Base-by-base conservation (phyloP, 257 asterid species). In the Plantago major region DNA sequence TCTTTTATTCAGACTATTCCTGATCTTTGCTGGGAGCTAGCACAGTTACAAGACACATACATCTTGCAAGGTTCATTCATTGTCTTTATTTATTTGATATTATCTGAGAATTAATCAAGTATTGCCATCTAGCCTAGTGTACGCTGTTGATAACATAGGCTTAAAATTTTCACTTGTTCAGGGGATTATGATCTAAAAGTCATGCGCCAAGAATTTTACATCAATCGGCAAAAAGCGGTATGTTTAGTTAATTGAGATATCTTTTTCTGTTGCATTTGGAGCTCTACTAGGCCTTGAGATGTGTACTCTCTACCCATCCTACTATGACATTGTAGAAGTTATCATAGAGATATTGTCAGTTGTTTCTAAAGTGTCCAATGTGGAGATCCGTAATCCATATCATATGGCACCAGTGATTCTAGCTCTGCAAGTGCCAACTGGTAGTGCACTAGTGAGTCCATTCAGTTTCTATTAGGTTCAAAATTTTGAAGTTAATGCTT, bases 151-250 rank as follows among this genome's bases (percentile, higher is more conserved):
- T 66, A 46, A 37, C 57, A 55, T 53, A 16, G 55, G 48, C 40
- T 63, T 58, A 10, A 55, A 1, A 51, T 53, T 14, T 49, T 67
- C 26, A 18, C 63, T 4, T 71, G 42, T 77, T 46, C 65, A 92
- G 99, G 97, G 76, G 99, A 92, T 66, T 92, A 92, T 48, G 99
- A 92, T 87, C 85, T 92, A 58, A 92, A 92, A 79, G 99, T 92
- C 82, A 92, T 87, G 97, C 97, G 99, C 48, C 99, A 92, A 71
- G 99, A 92, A 77, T 82, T 83, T 72, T 92, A 89, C 71, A 92
- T 92, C 53, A 83, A 79, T 82, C 85, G 87, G 61, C 99, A 92
- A 76, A 92, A 89, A 73, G 72, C 33, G 88, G 99, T 92, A 86
- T 40, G 95, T 55, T 63, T 76, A 66, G 63, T 64, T 55, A 19